phyloP scores from a whole-genome alignment of 805 yeast species.

The Metschnikowia lochheadii region DNA sequence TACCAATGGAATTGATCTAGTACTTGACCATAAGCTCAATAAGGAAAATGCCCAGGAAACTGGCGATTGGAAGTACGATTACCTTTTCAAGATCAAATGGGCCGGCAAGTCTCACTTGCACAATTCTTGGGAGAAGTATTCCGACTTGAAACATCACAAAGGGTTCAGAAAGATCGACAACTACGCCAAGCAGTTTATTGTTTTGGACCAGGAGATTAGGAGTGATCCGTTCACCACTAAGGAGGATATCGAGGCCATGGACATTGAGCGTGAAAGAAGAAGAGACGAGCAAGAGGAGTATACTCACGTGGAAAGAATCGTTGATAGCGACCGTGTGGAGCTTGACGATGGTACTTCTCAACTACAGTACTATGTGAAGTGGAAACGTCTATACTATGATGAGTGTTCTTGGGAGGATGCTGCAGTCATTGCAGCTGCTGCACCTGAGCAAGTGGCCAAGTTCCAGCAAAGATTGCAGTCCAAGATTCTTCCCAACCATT shows the following conservation, averaged over 20 bases:
- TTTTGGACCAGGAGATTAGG: conserved; percentile 71
- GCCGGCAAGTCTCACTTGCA: conserved; percentile 82
- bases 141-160: conserved; percentile 45
- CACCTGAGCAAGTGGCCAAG: conserved; percentile 79
- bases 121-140: conserved; percentile 87
- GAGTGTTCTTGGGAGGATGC: conserved; percentile 98
- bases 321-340: conserved; percentile 72
- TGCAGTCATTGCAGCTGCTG: conserved; percentile 72
- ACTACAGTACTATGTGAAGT: conserved; percentile 81
- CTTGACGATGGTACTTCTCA: conserved; percentile 61
- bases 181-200: conserved; percentile 74
- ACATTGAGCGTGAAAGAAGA: conserved; percentile 80
- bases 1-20: conserved; percentile 34
- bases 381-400: conserved; percentile 92
- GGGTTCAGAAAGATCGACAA: conserved; percentile 88
- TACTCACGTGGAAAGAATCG: conserved; percentile 84
- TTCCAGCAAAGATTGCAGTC: conserved; percentile 80
- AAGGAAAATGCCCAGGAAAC: conserved; percentile 38
- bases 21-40: conserved; percentile 38
- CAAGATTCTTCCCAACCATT: conserved; percentile 75
- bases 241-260: conserved; percentile 93
- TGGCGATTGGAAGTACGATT: conserved; percentile 55
- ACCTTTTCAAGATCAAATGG: conserved; percentile 76
- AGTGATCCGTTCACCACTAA: conserved; percentile 77
- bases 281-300: conserved; percentile 80